Conservation (phyloP, 225 moss, liverwort and hornwort species). For the Sphagnum tenellum region DNA sequence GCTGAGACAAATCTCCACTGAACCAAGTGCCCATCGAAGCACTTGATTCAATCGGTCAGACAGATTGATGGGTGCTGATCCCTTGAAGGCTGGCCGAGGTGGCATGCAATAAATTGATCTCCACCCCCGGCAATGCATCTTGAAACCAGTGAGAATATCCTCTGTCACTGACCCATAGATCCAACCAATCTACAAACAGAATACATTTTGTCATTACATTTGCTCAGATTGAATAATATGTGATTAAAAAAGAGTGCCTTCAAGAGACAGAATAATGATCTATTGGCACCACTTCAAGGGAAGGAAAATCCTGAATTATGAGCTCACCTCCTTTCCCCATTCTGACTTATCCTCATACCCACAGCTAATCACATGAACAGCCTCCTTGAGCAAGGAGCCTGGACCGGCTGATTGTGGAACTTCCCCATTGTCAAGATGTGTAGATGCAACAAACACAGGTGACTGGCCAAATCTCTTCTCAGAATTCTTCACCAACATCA, state of each 20-base stretch:
- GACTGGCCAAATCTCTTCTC: conserved; percentile 97
- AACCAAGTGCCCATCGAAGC: conserved; percentile 94
- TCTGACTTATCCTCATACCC: conserved; percentile 96
- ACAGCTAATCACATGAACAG: conserved; percentile 94
- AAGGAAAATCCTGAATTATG: too few species aligned
- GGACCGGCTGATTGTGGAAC: conserved; percentile 80
- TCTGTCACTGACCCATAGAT: conserved; percentile 96
- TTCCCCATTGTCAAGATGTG: conserved; percentile 68
- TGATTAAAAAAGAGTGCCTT: too few species aligned
- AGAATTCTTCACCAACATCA: conserved; percentile 82
- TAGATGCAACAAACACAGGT: conserved; percentile 80
- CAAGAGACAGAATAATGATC: too few species aligned
- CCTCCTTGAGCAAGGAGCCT: conserved; percentile 87
- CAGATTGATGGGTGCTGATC: conserved; percentile 93
- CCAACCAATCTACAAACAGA: conserved; percentile 66
- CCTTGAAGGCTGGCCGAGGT: conserved; percentile 73
- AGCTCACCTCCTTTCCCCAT: conserved; percentile 84
- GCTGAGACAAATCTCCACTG: conserved; percentile 81
- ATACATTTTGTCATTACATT: too few species aligned
- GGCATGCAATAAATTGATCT: conserved; percentile 97
- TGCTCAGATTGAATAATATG: too few species aligned
- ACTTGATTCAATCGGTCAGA: conserved; percentile 96
- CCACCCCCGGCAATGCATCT: conserved; percentile 98
- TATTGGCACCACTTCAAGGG: too few species aligned
- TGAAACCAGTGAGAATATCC: conserved; percentile 95